Evolutionary conservation across 2,329 filamentous ascomycete genomes (phyloP), one percentile per base, ranked within the genome.

Genomic region (Helotiales sp.): DNA sequence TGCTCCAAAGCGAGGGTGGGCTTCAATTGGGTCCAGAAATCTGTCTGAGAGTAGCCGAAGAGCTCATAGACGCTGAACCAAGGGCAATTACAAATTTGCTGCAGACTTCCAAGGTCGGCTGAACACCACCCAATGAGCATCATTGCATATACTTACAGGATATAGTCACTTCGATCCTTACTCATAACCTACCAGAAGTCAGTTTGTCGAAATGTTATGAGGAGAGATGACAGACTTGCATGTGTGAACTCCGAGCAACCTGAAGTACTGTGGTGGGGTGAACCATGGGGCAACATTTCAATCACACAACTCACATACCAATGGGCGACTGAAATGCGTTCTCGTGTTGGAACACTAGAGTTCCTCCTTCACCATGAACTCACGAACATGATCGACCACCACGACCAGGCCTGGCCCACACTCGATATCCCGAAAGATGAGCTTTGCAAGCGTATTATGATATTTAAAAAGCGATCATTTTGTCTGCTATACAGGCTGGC

Each of bases 161-260:
- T 15, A 25, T 34, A 69, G 67, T 55, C 54, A 3, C 62, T 65
- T 30, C n/a, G 61, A 12, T 34, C 30, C 1, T 55, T 69, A 33
- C 58, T 68, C 24, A 61, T 60, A 48, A 40, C 36, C 3, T 66
- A 66, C 40, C 60, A 68, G 40, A 56, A 38, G 9, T 69, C 67
- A 0, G 54, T 66, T 12, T 56, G 55, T 19, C 57, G 52, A 27
- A 47, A 31, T 2, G 13, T 65, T 22, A 34, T 49, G 3, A 27
- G 33, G 24, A 33, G 60, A 24, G 29, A 60, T 22, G 2, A 27
- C 7, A 31, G 52, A 5, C 53, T 64, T 13, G 22, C 19, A 19
- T 58, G 60, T 47, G 46, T 52, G 22, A 66, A 67, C 33, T 36
- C 31, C 15, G 13, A 19, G 6, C 48, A 63, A 52, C 17, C 24